phyloP scores from a whole-genome alignment of 768 basidiomycete genomes.

The Russula emetica region DNA sequence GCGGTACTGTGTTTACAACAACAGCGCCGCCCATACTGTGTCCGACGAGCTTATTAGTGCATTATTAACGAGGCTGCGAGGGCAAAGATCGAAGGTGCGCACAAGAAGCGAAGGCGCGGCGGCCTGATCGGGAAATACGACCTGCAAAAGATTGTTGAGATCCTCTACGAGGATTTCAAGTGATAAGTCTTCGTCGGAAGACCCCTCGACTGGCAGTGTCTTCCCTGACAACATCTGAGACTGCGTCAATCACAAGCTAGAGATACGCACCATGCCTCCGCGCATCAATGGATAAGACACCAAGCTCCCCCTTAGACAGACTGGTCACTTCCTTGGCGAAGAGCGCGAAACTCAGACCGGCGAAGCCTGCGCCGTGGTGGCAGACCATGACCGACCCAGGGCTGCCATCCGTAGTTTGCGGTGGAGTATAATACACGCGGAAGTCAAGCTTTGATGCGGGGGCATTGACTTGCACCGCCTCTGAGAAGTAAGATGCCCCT shows the following conservation, averaged over 20 bases:
- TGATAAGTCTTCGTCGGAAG: constrained; percentile 56
- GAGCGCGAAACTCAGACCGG: constrained; percentile 84
- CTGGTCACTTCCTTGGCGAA: constrained; percentile 75
- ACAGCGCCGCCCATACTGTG: constrained; percentile 98
- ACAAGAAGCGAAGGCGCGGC: constrained; percentile 73
- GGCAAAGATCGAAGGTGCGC: constrained; percentile 30
- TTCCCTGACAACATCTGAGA: constrained; percentile 49
- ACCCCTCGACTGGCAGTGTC: constrained; percentile 44
- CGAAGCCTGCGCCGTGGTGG: constrained; percentile 94
- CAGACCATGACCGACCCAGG: constrained; percentile 72
- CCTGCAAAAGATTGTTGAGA: constrained; percentile 61
- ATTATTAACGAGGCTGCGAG: neutral
- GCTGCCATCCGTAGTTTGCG: constrained; percentile 45
- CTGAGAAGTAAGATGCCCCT: constrained; percentile 67
- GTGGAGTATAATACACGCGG: constrained; percentile 80
- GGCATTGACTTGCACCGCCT: constrained; percentile 75
- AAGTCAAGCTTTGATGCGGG: constrained; percentile 57
- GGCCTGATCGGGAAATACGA: constrained; percentile 62
- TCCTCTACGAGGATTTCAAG: constrained; percentile 71
- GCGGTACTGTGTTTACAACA: constrained; percentile 63
- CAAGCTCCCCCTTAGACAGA: constrained; percentile 63
- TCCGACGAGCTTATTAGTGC: constrained; percentile 62
- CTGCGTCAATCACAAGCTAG: neutral
- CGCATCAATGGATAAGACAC: constrained; percentile 78
- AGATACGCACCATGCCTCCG: constrained; percentile 73